Percentiles rank a stretch among this genome's conserved stretches.
These are phyloP conservation scores for Discostella stelligeroides DNA, from an alignment of 108 stramenopile genomes.

Conservation along the genomic window DNA sequence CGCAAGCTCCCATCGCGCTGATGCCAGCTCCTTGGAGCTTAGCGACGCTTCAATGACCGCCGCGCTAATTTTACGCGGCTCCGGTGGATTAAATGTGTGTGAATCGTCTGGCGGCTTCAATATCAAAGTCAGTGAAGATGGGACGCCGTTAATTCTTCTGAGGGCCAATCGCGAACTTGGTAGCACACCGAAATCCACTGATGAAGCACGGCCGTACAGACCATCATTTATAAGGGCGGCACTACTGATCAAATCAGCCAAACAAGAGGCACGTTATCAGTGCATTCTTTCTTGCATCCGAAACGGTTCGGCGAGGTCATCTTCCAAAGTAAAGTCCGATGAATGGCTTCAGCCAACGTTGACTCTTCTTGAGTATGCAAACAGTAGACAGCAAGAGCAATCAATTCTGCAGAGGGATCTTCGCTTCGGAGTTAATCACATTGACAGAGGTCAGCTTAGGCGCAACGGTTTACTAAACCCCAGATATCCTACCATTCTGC, in stretches of 20 bases:
- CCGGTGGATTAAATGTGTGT: slow-evolving; percentile 37
- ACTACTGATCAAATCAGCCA: slow-evolving; percentile 67
- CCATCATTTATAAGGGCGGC: slow-evolving; percentile 84
- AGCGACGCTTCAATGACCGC: slow-evolving; percentile 78
- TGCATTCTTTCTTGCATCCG: slow-evolving; percentile 68
- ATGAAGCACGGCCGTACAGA: slow-evolving; percentile 75
- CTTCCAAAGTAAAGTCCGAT: slow-evolving; percentile 73
- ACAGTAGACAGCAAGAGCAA: slow-evolving; percentile 57
- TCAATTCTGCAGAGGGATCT: slow-evolving; percentile 73
- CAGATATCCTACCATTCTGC: slow-evolving; percentile 70
- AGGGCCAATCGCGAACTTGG: slow-evolving; percentile 17
- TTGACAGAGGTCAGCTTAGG: slow-evolving; percentile 80
- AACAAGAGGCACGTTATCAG: slow-evolving; percentile 79
- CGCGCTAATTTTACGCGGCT: slow-evolving; percentile 61
- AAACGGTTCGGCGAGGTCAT: slow-evolving; percentile 77
- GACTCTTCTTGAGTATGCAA: slow-evolving; percentile 73
- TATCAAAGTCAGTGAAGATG: slow-evolving; percentile 40
- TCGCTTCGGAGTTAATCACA: slow-evolving; percentile 79
- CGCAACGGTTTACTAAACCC: slow-evolving; percentile 79
- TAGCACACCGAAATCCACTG: slow-evolving; percentile 22
- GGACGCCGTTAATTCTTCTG: slow-evolving; percentile 41
- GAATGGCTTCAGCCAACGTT: slow-evolving; percentile 68
- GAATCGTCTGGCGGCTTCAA: slow-evolving; percentile 25
- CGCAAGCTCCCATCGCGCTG: slow-evolving; percentile 70
- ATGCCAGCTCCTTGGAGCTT: slow-evolving; percentile 79